Percentiles rank a stretch among this genome's conserved stretches.
Evolutionary conservation across 441 rosid genomes (phyloP).

Genomic region (Euphorbia corollata): DNA sequence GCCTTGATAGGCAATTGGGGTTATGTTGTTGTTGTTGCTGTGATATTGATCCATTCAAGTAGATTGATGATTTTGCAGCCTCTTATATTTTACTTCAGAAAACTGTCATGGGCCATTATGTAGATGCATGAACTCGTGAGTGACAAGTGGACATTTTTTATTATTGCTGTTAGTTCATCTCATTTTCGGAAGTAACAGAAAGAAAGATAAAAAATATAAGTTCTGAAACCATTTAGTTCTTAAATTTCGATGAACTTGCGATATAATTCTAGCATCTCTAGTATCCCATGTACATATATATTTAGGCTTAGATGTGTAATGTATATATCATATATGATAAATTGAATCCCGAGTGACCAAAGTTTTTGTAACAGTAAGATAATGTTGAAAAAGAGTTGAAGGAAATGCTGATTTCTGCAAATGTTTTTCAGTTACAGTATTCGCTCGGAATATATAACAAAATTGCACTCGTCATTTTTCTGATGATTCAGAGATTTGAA

Average conservation of each 20-base stretch:
- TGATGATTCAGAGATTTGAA: not conserved
- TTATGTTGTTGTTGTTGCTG: too few relatives aligned
- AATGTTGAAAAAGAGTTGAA: not conserved
- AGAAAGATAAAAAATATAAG: not conserved
- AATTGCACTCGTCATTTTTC: not conserved
- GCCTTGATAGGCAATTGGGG: too few relatives aligned
- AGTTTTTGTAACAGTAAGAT: too few relatives aligned
- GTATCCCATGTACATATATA: not conserved
- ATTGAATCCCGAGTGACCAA: too few relatives aligned
- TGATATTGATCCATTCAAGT: not conserved
- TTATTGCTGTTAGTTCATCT: not conserved
- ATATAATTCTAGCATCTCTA: not conserved
- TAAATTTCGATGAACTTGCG: not conserved
- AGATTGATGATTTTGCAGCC: not conserved
- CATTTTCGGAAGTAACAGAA: slow-evolving; percentile 17
- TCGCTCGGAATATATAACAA: too few relatives aligned
- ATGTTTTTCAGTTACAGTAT: too few relatives aligned
- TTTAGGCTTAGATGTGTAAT: too few relatives aligned
- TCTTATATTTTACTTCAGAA: not conserved
- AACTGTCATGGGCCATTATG: not conserved
- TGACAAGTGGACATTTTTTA: not conserved
- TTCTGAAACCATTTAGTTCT: not conserved
- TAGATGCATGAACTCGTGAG: not conserved
- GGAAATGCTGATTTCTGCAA: not conserved
- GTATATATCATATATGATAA: too few relatives aligned